phyloP scores from a whole-genome alignment of 768 basidiomycete species.

The Suillus bovinus region DNA sequence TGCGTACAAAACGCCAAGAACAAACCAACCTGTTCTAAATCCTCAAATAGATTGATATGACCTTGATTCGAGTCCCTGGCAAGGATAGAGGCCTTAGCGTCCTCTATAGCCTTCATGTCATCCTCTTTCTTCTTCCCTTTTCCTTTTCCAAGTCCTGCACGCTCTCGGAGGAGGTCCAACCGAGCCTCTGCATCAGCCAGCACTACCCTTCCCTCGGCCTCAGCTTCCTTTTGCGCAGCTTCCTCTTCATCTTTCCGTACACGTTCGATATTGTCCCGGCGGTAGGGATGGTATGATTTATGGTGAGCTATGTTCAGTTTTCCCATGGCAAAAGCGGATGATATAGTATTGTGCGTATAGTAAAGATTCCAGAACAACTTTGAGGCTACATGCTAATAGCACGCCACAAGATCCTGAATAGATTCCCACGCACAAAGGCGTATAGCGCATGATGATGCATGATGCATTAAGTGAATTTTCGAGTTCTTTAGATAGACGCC shows the following conservation, averaged over 20 bases:
- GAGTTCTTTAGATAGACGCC: background rate
- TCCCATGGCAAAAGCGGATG: conserved; percentile 50
- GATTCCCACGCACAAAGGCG: background rate
- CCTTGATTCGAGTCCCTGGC: conserved; percentile 39
- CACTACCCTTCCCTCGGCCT: conserved; percentile 70
- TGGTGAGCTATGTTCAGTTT: conserved; percentile 90
- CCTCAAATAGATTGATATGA: conserved; percentile 87
- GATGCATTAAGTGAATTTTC: no score
- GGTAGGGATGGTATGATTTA: conserved; percentile 88
- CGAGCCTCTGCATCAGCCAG: conserved; percentile 84
- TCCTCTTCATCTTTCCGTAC: conserved; percentile 84
- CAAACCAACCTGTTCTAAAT: conserved; percentile 64
- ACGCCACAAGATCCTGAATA: background rate
- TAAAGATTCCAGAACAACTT: background rate
- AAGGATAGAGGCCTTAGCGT: conserved; percentile 32
- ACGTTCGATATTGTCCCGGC: conserved; percentile 80
- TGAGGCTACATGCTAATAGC: background rate
- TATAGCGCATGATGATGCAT: no score
- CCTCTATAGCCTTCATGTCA: conserved; percentile 21
- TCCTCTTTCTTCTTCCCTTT: conserved; percentile 42
- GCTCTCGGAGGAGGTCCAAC: conserved; percentile 60
- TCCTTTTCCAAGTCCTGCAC: conserved; percentile 47
- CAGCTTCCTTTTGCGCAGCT: conserved; percentile 61
- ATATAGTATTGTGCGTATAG: conserved; percentile 27
- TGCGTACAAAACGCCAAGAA: conserved; percentile 7